Evolutionary conservation across 208 protist genomes (phyloP), one percentile per base, ranked within the genome.

Genomic region (Leishmania tarentolae): DNA sequence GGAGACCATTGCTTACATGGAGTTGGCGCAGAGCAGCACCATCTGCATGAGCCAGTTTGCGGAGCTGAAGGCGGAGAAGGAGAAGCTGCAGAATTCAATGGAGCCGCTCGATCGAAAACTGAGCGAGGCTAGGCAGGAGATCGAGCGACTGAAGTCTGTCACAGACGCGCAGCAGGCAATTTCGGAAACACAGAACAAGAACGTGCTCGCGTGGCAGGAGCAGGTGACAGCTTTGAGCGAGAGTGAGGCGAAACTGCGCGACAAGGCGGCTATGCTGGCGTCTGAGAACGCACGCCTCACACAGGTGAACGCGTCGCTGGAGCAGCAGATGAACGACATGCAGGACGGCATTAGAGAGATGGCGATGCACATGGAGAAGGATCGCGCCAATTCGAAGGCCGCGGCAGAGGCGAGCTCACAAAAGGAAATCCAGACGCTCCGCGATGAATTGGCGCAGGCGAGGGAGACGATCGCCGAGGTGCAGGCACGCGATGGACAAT

Each of bases 1-100:
- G 88, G 94, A 97, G 82, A 95, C 91, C 37, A 95, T 97, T 74
- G 92, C 92, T 2, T 96, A 93, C 78, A 96, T 97, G 92, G 94
- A 97, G 82, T 83, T 95, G 28, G 87, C 94, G 61, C 88, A 96
- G 87, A 92, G 87, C 75, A 87, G 84, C 59, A 88, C 83, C 37
- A 95, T 97, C 79, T 92, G 93, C 85, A 91, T 95, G 87, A 94
- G 88, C 72, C 91, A 97, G 84, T 97, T 92, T 81, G 94, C 92
- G 0, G 91, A 90, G 78, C 82, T 95, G 63, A 91, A 94, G 78
- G 85, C 94, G 57, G 85, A 90, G 76, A 92, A 90, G 77, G 85
- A 91, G 31, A 95, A 93, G 77, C 83, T 97, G 59, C 85, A 93
- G 73, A 88, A 93, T 85, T 91, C 86, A 8, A 80, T 96, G 78